A percentile compares a stretch with the other conserved stretches of the same genome.
phyloP scores from a whole-genome alignment of 306 rosid species.

The Acacia confusa region DNA sequence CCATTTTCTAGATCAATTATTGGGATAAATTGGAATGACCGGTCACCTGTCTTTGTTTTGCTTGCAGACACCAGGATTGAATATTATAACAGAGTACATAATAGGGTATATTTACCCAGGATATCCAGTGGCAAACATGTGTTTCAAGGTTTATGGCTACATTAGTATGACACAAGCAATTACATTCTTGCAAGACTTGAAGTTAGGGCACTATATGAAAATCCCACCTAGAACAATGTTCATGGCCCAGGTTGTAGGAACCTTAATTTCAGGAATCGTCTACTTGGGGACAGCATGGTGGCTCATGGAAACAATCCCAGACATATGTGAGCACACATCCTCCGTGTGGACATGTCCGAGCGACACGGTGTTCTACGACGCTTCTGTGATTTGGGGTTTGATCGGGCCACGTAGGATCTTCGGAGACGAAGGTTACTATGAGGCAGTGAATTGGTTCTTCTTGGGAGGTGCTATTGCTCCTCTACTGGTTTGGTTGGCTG shows the following conservation, averaged over 20 bases:
- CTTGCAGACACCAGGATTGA: constrained; percentile 73
- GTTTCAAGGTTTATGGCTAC: constrained; percentile 94
- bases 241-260: constrained; percentile 97
- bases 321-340: constrained; percentile 74
- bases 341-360: constrained; percentile 84
- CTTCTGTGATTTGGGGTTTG: constrained; percentile 92
- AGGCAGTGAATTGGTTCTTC: constrained; percentile 78
- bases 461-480: constrained; percentile 77
- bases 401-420: constrained; percentile 83
- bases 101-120: constrained; percentile 93
- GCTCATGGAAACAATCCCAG: constrained; percentile 83
- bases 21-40: neutral
- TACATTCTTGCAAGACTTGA: constrained; percentile 87
- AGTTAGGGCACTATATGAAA: constrained; percentile 97
- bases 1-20: neutral
- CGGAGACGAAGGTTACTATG: constrained; percentile 62
- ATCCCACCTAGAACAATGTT: constrained; percentile 95
- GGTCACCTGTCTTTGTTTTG: neutral
- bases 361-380: constrained; percentile 87
- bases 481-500: constrained; percentile 60
- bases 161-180: constrained; percentile 89
- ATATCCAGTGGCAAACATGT: constrained; percentile 95
- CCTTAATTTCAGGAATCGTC: constrained; percentile 61
- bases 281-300: constrained; percentile 90
- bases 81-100: constrained; percentile 82